Conservation (phyloP, 495 filamentous ascomycete species). For the Penicillium maclennaniae region DNA sequence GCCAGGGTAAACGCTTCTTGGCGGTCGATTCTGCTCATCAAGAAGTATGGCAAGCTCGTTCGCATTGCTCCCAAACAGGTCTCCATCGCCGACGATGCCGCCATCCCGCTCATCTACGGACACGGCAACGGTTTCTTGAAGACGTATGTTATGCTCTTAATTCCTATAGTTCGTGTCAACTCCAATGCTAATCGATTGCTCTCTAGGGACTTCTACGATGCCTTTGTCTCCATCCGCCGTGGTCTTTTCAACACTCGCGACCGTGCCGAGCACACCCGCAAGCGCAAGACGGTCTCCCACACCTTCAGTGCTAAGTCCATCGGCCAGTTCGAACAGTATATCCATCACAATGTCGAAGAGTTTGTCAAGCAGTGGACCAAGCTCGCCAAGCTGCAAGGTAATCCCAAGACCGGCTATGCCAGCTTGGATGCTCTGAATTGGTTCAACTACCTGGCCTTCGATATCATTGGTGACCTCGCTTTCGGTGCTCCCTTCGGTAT, state of each 20-base stretch:
- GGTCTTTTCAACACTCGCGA: slow-evolving; percentile 91
- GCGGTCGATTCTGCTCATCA: slow-evolving; percentile 69
- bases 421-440: slow-evolving; percentile 78
- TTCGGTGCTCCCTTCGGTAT: slow-evolving; percentile 55
- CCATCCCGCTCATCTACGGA: slow-evolving; percentile 56
- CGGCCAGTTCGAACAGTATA: slow-evolving; percentile 85
- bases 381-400: slow-evolving; percentile 43
- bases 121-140: slow-evolving; percentile 74
- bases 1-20: slow-evolving; percentile 62
- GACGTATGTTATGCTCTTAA: slow-evolving; percentile 42
- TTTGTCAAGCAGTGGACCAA: slow-evolving; percentile 72
- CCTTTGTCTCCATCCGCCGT: slow-evolving; percentile 81
- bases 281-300: slow-evolving; percentile 84
- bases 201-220: slow-evolving; percentile 76
- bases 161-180: neutral
- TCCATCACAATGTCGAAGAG: slow-evolving; percentile 70
- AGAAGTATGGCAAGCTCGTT: slow-evolving; percentile 62
- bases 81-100: slow-evolving; percentile 55
- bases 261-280: slow-evolving; percentile 78
- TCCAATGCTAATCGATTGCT: slow-evolving; percentile 1
- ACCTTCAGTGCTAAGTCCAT: slow-evolving; percentile 83
- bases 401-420: slow-evolving; percentile 47
- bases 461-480: slow-evolving; percentile 71
- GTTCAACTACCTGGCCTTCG: slow-evolving; percentile 94
- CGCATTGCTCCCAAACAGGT: slow-evolving; percentile 58